Evolutionary conservation across 805 yeast genomes (phyloP).

Genomic region (Kazachstania martiniae): DNA sequence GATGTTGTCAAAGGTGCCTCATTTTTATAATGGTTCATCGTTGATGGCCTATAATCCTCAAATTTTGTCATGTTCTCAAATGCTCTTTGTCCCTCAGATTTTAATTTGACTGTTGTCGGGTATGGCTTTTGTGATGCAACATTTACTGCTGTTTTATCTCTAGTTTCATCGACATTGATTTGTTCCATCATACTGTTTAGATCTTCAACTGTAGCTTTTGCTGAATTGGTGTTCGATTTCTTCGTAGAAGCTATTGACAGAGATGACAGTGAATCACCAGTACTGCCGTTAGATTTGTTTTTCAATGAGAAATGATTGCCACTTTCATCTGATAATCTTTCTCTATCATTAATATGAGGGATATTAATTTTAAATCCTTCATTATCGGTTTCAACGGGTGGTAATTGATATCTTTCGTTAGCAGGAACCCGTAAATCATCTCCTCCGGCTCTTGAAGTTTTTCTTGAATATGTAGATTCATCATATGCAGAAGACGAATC

Average conservation of each 20-base stretch:
- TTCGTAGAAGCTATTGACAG: no score
- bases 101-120: not conserved
- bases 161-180: constrained; percentile 4
- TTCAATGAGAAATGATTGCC: not conserved
- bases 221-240: no score
- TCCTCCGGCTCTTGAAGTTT: not conserved
- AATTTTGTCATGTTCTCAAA: constrained; percentile 1
- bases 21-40: not conserved
- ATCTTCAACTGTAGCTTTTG: constrained; percentile 21
- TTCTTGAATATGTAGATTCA: not conserved
- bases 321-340: constrained; percentile 1
- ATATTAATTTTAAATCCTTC: constrained; percentile 14
- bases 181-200: constrained; percentile 30
- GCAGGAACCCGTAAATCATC: constrained; percentile 7
- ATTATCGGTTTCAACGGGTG: constrained; percentile 15
- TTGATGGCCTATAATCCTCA: not conserved
- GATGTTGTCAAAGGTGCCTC: not conserved
- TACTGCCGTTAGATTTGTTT: no score
- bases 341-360: constrained; percentile 8
- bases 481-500: no score
- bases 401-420: constrained; percentile 16
- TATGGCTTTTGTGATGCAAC: no score
- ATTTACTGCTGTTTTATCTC: no score
- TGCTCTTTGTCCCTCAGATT: not conserved
- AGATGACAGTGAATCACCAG: no score